Percentiles rank a stretch among this genome's conserved stretches.
Evolutionary conservation across 2,329 filamentous ascomycete species (phyloP).

Genomic region (Aspergillus neoniger): DNA sequence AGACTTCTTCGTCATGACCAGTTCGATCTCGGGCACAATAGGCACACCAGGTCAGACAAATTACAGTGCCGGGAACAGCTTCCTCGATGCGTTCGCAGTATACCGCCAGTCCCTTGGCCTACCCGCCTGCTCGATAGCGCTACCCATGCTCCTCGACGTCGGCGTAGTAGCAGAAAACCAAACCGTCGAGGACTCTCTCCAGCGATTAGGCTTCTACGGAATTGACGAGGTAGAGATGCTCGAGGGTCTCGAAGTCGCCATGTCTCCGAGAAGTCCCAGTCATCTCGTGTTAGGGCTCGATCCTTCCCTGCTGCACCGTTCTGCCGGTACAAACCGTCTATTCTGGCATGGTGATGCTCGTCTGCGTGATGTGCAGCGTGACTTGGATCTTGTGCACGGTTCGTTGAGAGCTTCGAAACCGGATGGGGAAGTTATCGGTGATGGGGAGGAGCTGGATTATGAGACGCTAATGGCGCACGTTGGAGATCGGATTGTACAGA

Average conservation of each 20-base stretch:
- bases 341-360: constrained; percentile 4
- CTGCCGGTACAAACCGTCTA: not conserved
- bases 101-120: not conserved
- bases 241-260: constrained; percentile 25
- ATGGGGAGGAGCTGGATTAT: not conserved
- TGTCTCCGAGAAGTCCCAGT: constrained; percentile 5
- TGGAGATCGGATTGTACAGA: not conserved
- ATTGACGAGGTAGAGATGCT: constrained; percentile 38
- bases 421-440: too few species aligned
- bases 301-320: not conserved
- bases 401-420: not conserved
- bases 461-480: not conserved
- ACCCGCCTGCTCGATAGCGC: constrained; percentile 27
- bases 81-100: not conserved
- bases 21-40: not conserved
- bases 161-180: constrained; percentile 30
- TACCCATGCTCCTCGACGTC: constrained; percentile 6
- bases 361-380: not conserved
- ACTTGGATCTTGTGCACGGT: not conserved
- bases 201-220: constrained; percentile 39
- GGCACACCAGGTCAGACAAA: not conserved
- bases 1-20: not conserved
- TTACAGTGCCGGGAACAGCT: not conserved
- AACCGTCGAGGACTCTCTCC: constrained; percentile 38
- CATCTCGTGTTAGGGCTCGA: constrained; percentile 4